A percentile compares a stretch with the other conserved stretches of the same genome.
phyloP scores from a whole-genome alignment of 768 basidiomycete species.

The Boletales sp. region DNA sequence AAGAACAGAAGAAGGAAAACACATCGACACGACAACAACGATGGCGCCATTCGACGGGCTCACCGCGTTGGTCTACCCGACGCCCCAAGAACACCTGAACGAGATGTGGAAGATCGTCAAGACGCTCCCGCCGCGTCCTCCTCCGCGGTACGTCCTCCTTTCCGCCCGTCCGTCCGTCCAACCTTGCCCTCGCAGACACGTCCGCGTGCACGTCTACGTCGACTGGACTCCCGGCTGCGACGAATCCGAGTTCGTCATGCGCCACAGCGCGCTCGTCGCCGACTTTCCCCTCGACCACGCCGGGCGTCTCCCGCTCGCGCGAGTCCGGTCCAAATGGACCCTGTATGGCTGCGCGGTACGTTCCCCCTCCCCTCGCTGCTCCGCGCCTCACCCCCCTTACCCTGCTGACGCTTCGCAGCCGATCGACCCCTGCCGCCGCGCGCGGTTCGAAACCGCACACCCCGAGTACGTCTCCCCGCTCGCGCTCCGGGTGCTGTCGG shows the following conservation, averaged over 20 bases:
- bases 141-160: constrained; percentile 11
- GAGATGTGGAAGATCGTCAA: constrained; percentile 22
- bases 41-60: constrained; percentile 11
- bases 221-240: constrained; percentile 28
- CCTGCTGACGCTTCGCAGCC: background rate
- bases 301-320: constrained; percentile 17
- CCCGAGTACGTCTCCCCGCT: constrained; percentile 26
- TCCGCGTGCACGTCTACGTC: constrained; percentile 31
- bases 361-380: background rate
- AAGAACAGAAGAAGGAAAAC: background rate
- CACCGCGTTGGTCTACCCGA: constrained; percentile 5
- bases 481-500: constrained; percentile 25
- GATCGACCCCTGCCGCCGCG: constrained; percentile 21
- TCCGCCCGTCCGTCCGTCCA: background rate
- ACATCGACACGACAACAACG: background rate
- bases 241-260: constrained; percentile 27
- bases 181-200: constrained; percentile 15
- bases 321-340: constrained; percentile 20
- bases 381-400: too few relatives aligned
- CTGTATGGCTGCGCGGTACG: constrained; percentile 23
- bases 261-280: constrained; percentile 22
- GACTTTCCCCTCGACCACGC: constrained; percentile 25
- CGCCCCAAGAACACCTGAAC: constrained; percentile 22
- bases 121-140: constrained; percentile 14
- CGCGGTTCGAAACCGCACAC: constrained; percentile 17